Base-by-base conservation (phyloP, 371 early-diverging fungal genomes). In the Mucor lusitanicus region DNA sequence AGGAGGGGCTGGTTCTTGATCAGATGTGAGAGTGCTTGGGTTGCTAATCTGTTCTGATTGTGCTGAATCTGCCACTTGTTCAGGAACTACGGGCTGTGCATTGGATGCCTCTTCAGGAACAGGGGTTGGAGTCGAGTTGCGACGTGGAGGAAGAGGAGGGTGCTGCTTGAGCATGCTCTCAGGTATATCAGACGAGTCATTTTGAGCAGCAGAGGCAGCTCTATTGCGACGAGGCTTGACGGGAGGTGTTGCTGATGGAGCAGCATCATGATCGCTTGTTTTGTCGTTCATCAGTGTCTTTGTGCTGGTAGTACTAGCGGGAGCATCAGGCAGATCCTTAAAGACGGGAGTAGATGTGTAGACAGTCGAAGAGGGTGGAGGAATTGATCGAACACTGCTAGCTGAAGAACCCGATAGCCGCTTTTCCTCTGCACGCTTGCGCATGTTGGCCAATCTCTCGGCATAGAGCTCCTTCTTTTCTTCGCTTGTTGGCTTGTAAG, bases 391-490 rank as follows among this genome's bases (percentile, higher is more conserved):
- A 37, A 3, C n/a, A 37, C 54, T 54, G 17, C 28, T n/a, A n/a
- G 54, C 15, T 0, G n/a, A 25, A 25, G 57, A 64, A 21, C 9
- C 12, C 11, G 46, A 32, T n/a, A 64, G 1, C 8, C 39, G 35
- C 6, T 50, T 70, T 23, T 66, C 59, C 21, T 50, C 67, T 37
- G 53, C 64, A 21, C 67, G 63, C 25, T 63, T 67, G 28, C 67
- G 58, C 67, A 71, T 67, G 17, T 55, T 50, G 1, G 64, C 48
- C n/a, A 71, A 19, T 50, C 67, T 61, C 46, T 70, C 59, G 3
- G 66, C 71, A 66, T 70, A 70, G 0, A 46, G 35, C 30, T 50
- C 61, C 30, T 40, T 44, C 15, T 69, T 72, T 19, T 53, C 63
- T 28, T 65, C 66, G 53, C 40, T 59, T 5, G 27, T 27, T 13